Evolutionary conservation across 2,329 filamentous ascomycete genomes (phyloP).

Genomic region (Rosellinia necatrix): DNA sequence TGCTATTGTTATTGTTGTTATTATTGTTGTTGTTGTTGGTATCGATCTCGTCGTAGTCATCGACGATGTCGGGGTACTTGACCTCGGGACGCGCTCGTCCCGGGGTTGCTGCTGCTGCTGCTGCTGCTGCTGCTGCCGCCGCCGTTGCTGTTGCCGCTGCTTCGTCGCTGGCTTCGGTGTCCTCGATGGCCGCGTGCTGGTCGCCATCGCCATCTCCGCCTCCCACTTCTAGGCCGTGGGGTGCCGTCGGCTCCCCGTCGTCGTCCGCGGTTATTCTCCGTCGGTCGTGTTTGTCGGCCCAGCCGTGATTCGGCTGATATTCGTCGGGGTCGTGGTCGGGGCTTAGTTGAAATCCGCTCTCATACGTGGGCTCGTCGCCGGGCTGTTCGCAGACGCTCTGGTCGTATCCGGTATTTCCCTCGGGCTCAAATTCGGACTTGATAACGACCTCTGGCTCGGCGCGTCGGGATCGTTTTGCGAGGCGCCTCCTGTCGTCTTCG

Average conservation of each 20-base stretch:
- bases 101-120: background rate
- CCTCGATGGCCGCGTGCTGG: background rate
- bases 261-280: background rate
- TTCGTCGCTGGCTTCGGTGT: background rate
- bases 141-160: background rate
- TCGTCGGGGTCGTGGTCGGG: background rate
- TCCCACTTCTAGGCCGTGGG: background rate
- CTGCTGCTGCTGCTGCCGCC: background rate
- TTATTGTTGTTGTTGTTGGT: background rate
- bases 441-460: background rate
- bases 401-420: background rate
- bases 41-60: too few relatives aligned
- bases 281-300: background rate
- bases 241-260: too few relatives aligned
- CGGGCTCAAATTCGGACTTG: background rate
- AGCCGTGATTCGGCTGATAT: background rate
- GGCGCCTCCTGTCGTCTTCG: background rate
- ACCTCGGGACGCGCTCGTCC: background rate
- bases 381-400: too few relatives aligned
- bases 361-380: too few relatives aligned
- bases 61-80: background rate
- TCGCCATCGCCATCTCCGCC: background rate
- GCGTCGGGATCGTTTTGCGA: background rate
- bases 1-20: background rate
- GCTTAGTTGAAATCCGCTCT: too few relatives aligned